Base-by-base conservation (phyloP, 2,329 filamentous ascomycete genomes). In the Aschersonia sp. region DNA sequence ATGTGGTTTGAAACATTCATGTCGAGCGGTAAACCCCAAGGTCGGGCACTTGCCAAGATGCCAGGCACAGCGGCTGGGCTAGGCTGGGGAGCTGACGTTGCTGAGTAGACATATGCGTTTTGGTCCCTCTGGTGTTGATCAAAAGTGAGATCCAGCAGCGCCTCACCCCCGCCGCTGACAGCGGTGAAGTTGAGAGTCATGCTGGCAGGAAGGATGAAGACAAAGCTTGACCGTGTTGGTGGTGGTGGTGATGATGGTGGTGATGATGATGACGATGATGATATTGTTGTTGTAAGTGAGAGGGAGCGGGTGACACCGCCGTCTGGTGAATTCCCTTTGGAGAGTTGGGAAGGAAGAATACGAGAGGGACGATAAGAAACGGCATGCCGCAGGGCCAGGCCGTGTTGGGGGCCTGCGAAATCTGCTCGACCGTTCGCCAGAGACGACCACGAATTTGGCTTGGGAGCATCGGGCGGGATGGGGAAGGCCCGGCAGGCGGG, bases 141-240 rank as follows among this genome's bases (percentile, higher is more conserved):
- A 66, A 73, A 81, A 56, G 66, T 72, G 60, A 81, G 68, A 60
- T 81, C 77, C 60, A 81, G 61, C 60, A 81, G 71, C 61, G 70
- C 74, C 63, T 81, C 76, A 64, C 70, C 72, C 60, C 65, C 62
- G 64, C 69, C 70, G 61, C 69, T 68, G 61, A 67, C 60, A 64
- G 22, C 22, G 22, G 73, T 73, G 68, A 76, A 81, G 60, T 80
- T 74, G 69, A 75, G 73, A 66, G 71, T 73, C 78, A 70, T 69
- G 60, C 61, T 69, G 62, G 57, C 49, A 12, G 35, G 55, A 56
- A 60, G 29, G 7, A 22, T 22, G 22, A 22, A 22, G 22, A 22
- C 22, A 22, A 22, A 22, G 22, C 22, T 22, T 22, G 22, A 22
- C 22, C 22, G 22, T 22, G 22, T 22, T 22, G 22, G 22, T 22